Evolutionary conservation across 169 alveolate genomes (phyloP).

Genomic region (Cryptosporidium meleagridis): DNA sequence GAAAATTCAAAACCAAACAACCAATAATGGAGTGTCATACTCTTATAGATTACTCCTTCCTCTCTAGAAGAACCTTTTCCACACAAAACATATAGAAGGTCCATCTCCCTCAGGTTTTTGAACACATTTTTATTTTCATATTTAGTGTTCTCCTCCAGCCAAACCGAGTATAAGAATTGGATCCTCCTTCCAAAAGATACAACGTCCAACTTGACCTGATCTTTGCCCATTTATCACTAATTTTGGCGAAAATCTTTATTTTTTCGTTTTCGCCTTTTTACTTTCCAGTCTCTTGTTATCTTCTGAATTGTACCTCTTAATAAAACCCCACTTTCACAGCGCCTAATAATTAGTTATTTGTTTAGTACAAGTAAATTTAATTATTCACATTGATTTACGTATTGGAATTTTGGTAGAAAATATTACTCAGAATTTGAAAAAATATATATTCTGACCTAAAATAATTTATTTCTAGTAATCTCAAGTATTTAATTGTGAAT

Average conservation of each 20-base stretch:
- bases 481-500: too few relatives aligned
- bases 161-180: slow-evolving; percentile 42
- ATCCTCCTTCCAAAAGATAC: slow-evolving; percentile 51
- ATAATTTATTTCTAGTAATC: too few relatives aligned
- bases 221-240: slow-evolving; percentile 59
- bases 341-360: slow-evolving; percentile 2
- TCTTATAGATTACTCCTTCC: slow-evolving; percentile 62
- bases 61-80: slow-evolving; percentile 74
- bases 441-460: neutral
- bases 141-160: slow-evolving; percentile 39
- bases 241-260: slow-evolving; percentile 41
- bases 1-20: slow-evolving; percentile 90
- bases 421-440: neutral
- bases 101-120: slow-evolving; percentile 10
- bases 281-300: slow-evolving; percentile 44
- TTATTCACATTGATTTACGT: neutral
- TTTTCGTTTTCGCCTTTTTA: slow-evolving; percentile 24
- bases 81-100: slow-evolving; percentile 53
- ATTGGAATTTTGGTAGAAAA: neutral
- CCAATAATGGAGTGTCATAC: slow-evolving; percentile 81
- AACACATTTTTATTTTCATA: slow-evolving; percentile 23
- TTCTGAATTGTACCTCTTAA: neutral
- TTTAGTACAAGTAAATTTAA: neutral
- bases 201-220: slow-evolving; percentile 48
- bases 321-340: slow-evolving; percentile 46